Evolutionary conservation across 352 stramenopile species (phyloP).

Genomic region (Aphanomyces cochlioides): DNA sequence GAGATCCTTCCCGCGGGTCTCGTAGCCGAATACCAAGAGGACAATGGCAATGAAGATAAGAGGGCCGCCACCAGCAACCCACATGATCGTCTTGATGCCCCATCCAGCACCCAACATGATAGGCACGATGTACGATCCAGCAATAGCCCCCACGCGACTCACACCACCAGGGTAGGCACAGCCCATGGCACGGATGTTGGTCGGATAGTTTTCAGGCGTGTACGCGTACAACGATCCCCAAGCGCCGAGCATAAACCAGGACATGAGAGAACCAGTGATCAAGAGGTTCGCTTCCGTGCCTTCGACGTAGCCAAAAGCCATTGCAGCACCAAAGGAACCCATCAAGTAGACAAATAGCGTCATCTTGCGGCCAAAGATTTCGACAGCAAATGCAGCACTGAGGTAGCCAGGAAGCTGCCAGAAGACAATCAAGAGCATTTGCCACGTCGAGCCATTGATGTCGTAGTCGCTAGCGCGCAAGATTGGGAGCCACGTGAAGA

Average conservation of each 20-base stretch:
- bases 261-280: slow-evolving; percentile 31
- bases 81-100: slow-evolving; percentile 31
- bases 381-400: slow-evolving; percentile 47
- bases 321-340: slow-evolving; percentile 45
- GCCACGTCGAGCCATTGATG: slow-evolving; percentile 51
- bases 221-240: slow-evolving; percentile 36
- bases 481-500: slow-evolving; percentile 58
- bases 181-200: slow-evolving; percentile 32
- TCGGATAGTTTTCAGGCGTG: slow-evolving; percentile 37
- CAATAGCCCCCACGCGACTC: slow-evolving; percentile 34
- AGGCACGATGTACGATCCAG: slow-evolving; percentile 33
- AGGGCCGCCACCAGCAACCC: slow-evolving; percentile 26
- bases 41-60: slow-evolving; percentile 20
- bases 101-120: slow-evolving; percentile 26
- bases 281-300: slow-evolving; percentile 43
- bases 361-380: slow-evolving; percentile 50
- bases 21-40: slow-evolving; percentile 31
- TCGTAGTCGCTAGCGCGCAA: slow-evolving; percentile 57
- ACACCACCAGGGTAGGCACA: slow-evolving; percentile 29
- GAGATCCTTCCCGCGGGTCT: slow-evolving; percentile 36
- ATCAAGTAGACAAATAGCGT: slow-evolving; percentile 54
- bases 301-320: slow-evolving; percentile 62
- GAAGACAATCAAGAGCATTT: slow-evolving; percentile 57
- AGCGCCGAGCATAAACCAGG: slow-evolving; percentile 32
- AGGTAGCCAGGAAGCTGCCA: slow-evolving; percentile 68